phyloP scores from a whole-genome alignment of 1,139 yeast species.

The Sugiyamaella castrensis region DNA sequence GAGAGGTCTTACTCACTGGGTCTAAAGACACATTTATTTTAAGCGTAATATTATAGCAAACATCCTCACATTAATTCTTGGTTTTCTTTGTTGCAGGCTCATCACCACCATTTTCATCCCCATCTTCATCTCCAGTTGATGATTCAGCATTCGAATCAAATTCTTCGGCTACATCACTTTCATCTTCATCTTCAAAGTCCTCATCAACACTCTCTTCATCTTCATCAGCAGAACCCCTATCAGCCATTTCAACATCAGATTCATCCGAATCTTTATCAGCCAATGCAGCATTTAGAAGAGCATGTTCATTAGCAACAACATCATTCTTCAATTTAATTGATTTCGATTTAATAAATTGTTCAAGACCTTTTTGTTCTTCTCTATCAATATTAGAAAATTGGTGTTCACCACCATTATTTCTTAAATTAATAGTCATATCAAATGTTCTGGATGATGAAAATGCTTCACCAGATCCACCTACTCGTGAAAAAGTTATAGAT shows the following conservation, averaged over 20 bases:
- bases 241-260: slow-evolving; percentile 44
- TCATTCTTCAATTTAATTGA: slow-evolving; percentile 82
- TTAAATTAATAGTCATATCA: slow-evolving; percentile 76
- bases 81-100: slow-evolving; percentile 31
- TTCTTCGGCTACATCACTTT: slow-evolving; percentile 81
- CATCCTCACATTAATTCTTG: slow-evolving; percentile 17
- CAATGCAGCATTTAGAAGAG: slow-evolving; percentile 71
- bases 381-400: slow-evolving; percentile 85
- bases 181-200: slow-evolving; percentile 62
- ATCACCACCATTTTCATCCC: slow-evolving; percentile 27
- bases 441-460: slow-evolving; percentile 83
- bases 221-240: slow-evolving; percentile 46
- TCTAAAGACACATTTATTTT: too few relatives aligned
- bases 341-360: slow-evolving; percentile 71
- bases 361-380: slow-evolving; percentile 82
- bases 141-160: slow-evolving; percentile 70
- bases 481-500: slow-evolving; percentile 78
- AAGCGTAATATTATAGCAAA: too few relatives aligned
- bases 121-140: slow-evolving; percentile 37
- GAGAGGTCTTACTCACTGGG: too few relatives aligned
- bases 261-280: slow-evolving; percentile 63
- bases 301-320: slow-evolving; percentile 79
- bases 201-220: slow-evolving; percentile 55
- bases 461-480: slow-evolving; percentile 82
- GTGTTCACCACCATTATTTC: slow-evolving; percentile 66